Evolutionary conservation across 495 filamentous ascomycete species (phyloP), one percentile per base, ranked within the genome.

Genomic region (Xanthoparmelia taractica): DNA sequence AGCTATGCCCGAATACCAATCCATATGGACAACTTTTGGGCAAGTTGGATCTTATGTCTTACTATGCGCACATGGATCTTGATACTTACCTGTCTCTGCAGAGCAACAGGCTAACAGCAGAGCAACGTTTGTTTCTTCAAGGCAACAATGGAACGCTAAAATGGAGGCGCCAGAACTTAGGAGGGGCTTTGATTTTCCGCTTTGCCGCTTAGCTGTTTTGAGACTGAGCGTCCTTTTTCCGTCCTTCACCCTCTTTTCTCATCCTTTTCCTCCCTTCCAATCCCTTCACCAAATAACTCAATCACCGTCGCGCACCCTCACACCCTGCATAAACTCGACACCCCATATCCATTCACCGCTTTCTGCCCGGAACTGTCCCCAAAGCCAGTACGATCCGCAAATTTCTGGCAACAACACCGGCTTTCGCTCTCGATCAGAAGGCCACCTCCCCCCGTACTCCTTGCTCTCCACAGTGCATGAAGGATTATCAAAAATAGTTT

Each of bases 391-490:
- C 29, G 8, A 5, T 17, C 18, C 36, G 23, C 17, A 8, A 45
- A 40, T 54, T 31, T 4, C 38, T 29, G n/a, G 38, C 50, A 56
- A 62, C 11, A 41, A 36, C 37, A 41, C 50, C 50, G 60, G 25
- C 50, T 62, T 37, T 54, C 41, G 60, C 48, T 56, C 41, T 48
- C 60, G 37, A 55, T 56, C 48, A 33, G 27, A 37, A 43, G 48
- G 38, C 48, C 34, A 25, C 8, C 25, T 43, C 20, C 23, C 41
- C 48, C 37, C 20, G 10, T 38, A 38, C 23, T n/a, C 18, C 12
- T 34, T 43, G 36, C 48, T 29, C 10, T 41, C 27, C 20, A 62
- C 36, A 38, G 27, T 54, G 25, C 23, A 43, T 31, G 18, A 56
- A 33, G 27, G 20, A 33, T 41, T 34, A 41, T 41, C 37, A 36